Evolutionary conservation across 352 stramenopile genomes (phyloP).

Genomic region (Hyaloperonospora brassicae): DNA sequence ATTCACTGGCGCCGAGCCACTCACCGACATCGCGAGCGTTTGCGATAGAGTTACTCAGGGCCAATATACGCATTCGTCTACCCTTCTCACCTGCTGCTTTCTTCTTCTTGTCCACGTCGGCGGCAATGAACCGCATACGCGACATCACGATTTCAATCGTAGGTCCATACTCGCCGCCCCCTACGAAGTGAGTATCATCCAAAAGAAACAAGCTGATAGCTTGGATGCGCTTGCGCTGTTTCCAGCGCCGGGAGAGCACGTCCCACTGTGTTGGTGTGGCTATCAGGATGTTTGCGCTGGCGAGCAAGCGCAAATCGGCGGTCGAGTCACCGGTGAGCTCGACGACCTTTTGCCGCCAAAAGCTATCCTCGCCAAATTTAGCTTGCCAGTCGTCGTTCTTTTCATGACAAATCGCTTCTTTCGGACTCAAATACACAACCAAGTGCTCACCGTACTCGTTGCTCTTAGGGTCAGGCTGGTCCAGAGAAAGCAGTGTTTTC

Average conservation of each 20-base stretch:
- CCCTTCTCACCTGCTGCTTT: constrained; percentile 28
- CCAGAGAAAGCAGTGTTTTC: constrained; percentile 73
- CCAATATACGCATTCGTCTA: constrained; percentile 87
- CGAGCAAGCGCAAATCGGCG: constrained; percentile 89
- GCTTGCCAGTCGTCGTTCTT: constrained; percentile 76
- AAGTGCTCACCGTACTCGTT: constrained; percentile 68
- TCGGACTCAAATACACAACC: constrained; percentile 92
- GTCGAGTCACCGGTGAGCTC: constrained; percentile 91
- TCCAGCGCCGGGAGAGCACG: constrained; percentile 93
- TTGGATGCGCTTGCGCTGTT: constrained; percentile 94
- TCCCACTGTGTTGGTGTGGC: constrained; percentile 94
- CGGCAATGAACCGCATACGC: constrained; percentile 96
- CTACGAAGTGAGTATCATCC: constrained; percentile 97
- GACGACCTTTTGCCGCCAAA: constrained; percentile 81
- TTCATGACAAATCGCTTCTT: constrained; percentile 60
- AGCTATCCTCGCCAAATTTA: constrained; percentile 78
- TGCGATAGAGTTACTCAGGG: constrained; percentile 92
- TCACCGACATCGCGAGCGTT: constrained; percentile 97
- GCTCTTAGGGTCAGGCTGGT: constrained; percentile 41
- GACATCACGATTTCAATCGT: constrained; percentile 97
- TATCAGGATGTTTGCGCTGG: constrained; percentile 89
- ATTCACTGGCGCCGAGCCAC: constrained; percentile 92
- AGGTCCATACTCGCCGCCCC: constrained; percentile 75
- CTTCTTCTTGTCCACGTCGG: constrained; percentile 73
- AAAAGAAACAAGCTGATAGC: constrained; percentile 91